Evolutionary conservation across 805 yeast genomes (phyloP), one percentile per base, ranked within the genome.

Genomic region (Starmerella ratchasimensis): DNA sequence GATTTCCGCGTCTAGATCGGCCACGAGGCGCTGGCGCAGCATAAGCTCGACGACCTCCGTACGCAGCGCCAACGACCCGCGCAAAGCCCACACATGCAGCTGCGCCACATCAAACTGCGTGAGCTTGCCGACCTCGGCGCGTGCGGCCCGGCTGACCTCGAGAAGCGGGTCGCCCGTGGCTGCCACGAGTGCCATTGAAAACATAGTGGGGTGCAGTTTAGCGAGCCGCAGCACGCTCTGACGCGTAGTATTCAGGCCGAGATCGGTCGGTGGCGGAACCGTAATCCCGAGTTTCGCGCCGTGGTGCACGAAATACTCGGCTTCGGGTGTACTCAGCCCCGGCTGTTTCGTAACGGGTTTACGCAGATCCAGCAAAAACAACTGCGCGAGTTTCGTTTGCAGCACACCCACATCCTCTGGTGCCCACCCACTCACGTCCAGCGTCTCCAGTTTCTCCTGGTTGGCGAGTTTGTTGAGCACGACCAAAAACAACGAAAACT

Each of bases 141-240:
- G 64, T 44, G 13, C 72, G 63, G 2, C 65, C 61, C 1, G 84
- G 76, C 0, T 60, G 45, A 80, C 61, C 0, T 67, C 57, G 0
- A 79, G 66, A 9, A 68, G 63, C 0, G 68, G 52, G 50, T 81
- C 93, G 11, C 69, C 64, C 3, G 78, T 63, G 0, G 80, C 94
- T 22, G 80, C 64, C 3, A 80, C 52, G 2, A 76, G 58, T 6
- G 72, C 47, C 6, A 64, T 54, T 20, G 69, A 50, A 15, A 55
- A 37, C 3, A 54, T 50, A 4, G 61, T 62, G n/a, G 60, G 30
- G 22, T 34, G 17, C 2, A 34, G 26, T 11, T n/a, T 19, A 3
- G 43, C 38, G 31, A 77, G 57, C 48, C 64, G 47, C 43, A 69
- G 33, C 1, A 71, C 59, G 9, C 66, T 61, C 5, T 39, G 44